Base-by-base conservation (phyloP, 305 asterid species). In the Fraxinus paxiana region DNA sequence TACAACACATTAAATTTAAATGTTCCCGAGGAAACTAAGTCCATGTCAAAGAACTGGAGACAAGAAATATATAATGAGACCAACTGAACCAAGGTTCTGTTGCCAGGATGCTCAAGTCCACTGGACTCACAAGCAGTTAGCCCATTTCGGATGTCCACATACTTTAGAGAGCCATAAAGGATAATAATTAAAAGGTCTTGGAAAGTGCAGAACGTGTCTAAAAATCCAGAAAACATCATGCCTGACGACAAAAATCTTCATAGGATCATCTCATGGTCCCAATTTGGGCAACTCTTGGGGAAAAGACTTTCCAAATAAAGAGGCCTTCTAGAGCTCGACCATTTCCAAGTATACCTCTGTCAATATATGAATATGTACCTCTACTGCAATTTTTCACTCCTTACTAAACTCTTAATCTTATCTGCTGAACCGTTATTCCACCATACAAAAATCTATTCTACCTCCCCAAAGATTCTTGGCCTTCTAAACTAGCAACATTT, bases 21-120 rank as follows among this genome's bases (percentile, higher is more conserved):
- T 70, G 37, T 65, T 28, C 34, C 41, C 9, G 56, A 70, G 78
- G 54, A 73, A 65, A 77, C 76, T 26, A 77, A 48, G 84, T 71
- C 75, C 76, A 33, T 15, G n/a, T 37, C 30, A 15, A 13, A 18
- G 20, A 28, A 54, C 61, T 17, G 35, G 22, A 5, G 17, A 48
- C 38, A 34, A 77, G 67, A 20, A 22, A 82, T 8, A 63, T n/a
- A 75, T 26, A 6, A 37, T n/a, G 63, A 63, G 63, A 63, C 24
- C 51, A 63, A 15, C 54, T 63, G 41, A 35, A 56, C 61, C 24
- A 31, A 35, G 22, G 26, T 35, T 48, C 18, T 69, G 59, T 35
- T 28, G 51, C 17, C 41, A 71, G 46, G 54, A 71, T 34, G 75
- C 34, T 54, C 35, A 17, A 81, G 61, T 18, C 31, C 15, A 30